Evolutionary conservation across 371 early-diverging fungal species (phyloP), one percentile per base, ranked within the genome.

Genomic region (Zancudomyces culisetae): DNA sequence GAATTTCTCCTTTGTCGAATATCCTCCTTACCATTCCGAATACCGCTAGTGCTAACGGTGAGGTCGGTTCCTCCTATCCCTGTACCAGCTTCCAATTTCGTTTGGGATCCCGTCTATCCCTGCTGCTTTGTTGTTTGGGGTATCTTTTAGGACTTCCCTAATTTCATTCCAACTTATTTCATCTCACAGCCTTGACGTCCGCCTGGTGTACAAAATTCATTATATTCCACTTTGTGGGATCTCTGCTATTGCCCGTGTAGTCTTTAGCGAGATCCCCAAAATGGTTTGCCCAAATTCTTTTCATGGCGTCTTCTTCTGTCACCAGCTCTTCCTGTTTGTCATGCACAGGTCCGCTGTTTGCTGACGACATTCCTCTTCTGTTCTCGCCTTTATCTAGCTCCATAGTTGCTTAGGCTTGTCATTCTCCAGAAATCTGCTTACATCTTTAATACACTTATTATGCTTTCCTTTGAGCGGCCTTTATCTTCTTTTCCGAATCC

Each of bases 191-290:
- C 15, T 49, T 35, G 28, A 10, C 19, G 28, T 30, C 26, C 28
- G 12, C 50, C 10, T 22, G 3, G 28, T 26, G 26, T 3, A 18
- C 8, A n/a, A 18, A 10, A 6, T 8, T 26, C 3, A 2, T n/a
- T 48, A 24, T 48, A 6, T 48, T 48, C 48, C 48, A 48, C 24
- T 48, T 48, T 13, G 28, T 48, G 28, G 28, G 15, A n/a, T 28
- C 26, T 18, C 48, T 6, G 48, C 48, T 48, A 27, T 48, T 48
- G 8, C 27, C 48, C 22, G 48, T 23, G 3, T 19, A 3, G 28
- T 48, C 48, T 26, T 20, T 24, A n/a, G 48, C 48, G 4, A 48
- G 48, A 18, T 48, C 15, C 10, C 21, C 28, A 23, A 48, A 48
- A 26, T 48, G 4, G 22, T 48, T n/a, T n/a, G 48, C 24, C 48